Evolutionary conservation across 345 rosid species (phyloP).

Genomic region (Eucalyptus curtisii): DNA sequence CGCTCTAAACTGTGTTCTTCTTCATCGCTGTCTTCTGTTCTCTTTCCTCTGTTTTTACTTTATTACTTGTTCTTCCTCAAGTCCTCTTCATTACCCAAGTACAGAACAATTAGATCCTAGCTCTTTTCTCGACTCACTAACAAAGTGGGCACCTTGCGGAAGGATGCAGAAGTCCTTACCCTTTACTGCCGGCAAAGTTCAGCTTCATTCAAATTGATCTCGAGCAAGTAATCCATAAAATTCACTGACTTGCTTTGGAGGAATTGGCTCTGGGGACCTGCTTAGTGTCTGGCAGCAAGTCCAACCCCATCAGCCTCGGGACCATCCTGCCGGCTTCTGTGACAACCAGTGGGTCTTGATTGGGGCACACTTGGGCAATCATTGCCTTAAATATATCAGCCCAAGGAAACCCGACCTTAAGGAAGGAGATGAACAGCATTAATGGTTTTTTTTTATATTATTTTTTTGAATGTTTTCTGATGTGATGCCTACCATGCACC

Average conservation of each 20-base stretch:
- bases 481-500: not conserved
- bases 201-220: not conserved
- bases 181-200: not conserved
- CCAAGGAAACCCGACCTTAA: not conserved
- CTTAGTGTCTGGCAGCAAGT: not conserved
- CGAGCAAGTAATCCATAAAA: not conserved
- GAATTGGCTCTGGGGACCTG: not conserved
- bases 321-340: not conserved
- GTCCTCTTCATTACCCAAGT: not conserved
- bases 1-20: not conserved
- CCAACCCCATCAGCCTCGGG: not conserved
- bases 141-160: not conserved
- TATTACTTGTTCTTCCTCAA: not conserved
- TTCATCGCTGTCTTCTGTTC: not conserved
- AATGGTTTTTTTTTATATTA: not conserved
- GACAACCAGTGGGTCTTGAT: not conserved
- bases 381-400: not conserved
- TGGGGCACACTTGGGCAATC: not conserved
- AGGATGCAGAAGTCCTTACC: not conserved
- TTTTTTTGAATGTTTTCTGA: not conserved
- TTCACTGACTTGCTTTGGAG: not conserved
- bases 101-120: not conserved
- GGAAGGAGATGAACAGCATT: not conserved
- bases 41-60: not conserved
- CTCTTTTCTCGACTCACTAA: not conserved